Conservation (phyloP, 768 basidiomycete genomes). For the Amanita rimosa region DNA sequence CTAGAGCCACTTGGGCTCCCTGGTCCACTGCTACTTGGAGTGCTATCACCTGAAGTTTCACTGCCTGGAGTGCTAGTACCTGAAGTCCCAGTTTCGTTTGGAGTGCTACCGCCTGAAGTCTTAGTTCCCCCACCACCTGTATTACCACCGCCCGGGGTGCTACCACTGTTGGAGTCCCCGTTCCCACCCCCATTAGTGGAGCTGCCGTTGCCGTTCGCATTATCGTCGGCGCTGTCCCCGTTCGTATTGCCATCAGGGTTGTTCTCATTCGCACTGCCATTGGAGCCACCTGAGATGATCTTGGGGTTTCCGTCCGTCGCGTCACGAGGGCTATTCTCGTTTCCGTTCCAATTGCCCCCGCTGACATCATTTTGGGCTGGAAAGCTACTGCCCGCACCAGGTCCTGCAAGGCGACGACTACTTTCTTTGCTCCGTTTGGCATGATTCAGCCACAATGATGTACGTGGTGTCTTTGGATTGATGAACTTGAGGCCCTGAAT, state of each 20-base stretch:
- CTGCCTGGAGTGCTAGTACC: neutral
- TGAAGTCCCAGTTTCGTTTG: too few relatives aligned
- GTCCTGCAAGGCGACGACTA: too few relatives aligned
- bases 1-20: too few relatives aligned
- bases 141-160: neutral
- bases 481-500: neutral
- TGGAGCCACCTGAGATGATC: neutral
- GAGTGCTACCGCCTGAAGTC: neutral
- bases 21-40: too few relatives aligned
- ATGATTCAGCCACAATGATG: neutral
- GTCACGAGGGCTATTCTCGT: neutral
- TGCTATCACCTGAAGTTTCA: too few relatives aligned
- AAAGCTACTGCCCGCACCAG: too few relatives aligned
- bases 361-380: neutral
- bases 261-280: neutral
- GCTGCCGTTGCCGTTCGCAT: neutral
- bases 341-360: neutral
- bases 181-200: too few relatives aligned
- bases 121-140: neutral
- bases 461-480: neutral
- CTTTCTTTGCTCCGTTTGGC: neutral
- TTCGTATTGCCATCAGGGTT: neutral
- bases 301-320: neutral
- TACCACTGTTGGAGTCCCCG: neutral
- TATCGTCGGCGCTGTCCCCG: too few relatives aligned